Base-by-base conservation (phyloP, 1,284 basidiomycete genomes). In the Exobasidium rhododendri region DNA sequence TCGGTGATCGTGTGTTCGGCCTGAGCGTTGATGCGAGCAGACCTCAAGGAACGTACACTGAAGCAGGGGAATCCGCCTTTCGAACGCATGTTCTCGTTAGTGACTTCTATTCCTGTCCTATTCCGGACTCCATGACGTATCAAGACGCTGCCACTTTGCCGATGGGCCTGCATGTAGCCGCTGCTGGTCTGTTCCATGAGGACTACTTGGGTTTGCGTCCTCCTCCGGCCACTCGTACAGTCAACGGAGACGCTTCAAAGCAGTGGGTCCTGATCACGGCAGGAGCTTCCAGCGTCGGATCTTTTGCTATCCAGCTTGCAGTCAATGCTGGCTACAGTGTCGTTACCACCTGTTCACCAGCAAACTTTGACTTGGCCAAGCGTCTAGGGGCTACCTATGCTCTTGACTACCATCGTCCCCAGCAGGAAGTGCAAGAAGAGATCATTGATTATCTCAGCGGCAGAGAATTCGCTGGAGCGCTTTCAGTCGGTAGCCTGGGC, bases 301-400 rank as follows among this genome's bases (percentile, higher is more conserved):
- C 43, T 22, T 44, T 14, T 22, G 43, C 43, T 44, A 44, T 44
- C 43, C 43, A 44, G 43, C 43, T 44, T 14, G 43, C 43, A 14
- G 22, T 22, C 43, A 44, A n/a, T 22, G 43, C 43, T 14, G 43
- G 43, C 43, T 44, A 44, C 43, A 44, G 22, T 22, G 43, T 44
- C 43, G 43, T 44, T 14, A 44, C 43, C 14, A 44, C 43, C 14
- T 44, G 14, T 14, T 44, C 43, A 44, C 43, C 43, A 14, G 43
- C 14, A 14, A 44, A 44, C 43, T 44, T 44, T 44, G 43, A n/a
- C 43, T 44, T 44, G 43, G 43, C n/a, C 43, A 44, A n/a, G 22
- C n/a, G 14, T 14, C 43, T 44, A n/a, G 43, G 43, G 14, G 43
- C 43, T 14, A n/a, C 43, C 14, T 44, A 44, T 22, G 22, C 43